phyloP scores from a whole-genome alignment of 2,329 filamentous ascomycete species.

The Teratosphaeriaceae sp. region DNA sequence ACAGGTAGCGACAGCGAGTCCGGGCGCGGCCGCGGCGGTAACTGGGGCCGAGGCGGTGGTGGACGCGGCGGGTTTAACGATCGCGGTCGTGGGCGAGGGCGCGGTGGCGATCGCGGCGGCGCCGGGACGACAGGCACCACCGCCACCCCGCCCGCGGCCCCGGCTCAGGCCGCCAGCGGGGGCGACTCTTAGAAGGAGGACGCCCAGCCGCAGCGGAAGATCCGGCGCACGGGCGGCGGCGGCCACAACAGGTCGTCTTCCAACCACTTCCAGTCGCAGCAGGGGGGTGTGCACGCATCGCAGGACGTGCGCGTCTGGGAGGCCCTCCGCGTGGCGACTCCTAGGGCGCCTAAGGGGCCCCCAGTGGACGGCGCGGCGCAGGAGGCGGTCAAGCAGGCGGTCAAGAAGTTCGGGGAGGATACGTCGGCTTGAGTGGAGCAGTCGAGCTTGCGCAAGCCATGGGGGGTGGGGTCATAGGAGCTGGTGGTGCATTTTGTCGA shows the following conservation, averaged over 20 bases:
- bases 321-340: too few species aligned
- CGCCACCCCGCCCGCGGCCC: conserved; percentile 13
- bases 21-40: conserved; percentile 54
- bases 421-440: conserved; percentile 1
- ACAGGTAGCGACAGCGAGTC: conserved; percentile 61
- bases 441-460: too few species aligned
- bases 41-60: conserved; percentile 49
- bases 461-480: too few species aligned
- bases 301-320: too few species aligned
- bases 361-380: background rate
- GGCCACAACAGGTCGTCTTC: too few species aligned
- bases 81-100: too few species aligned
- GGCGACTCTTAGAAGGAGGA: conserved; percentile 24
- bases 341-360: too few species aligned
- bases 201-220: conserved; percentile 1
- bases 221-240: too few species aligned
- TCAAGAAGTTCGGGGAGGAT: background rate
- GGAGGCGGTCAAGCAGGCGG: background rate
- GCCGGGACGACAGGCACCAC: conserved; percentile 2
- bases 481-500: background rate
- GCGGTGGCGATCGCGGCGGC: conserved; percentile 45
- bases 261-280: too few species aligned
- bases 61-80: conserved; percentile 63
- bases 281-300: background rate
- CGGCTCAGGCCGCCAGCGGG: conserved; percentile 16